A percentile compares a stretch with the other conserved stretches of the same genome.
Conservation (phyloP, 2,329 filamentous ascomycete species). For the Neoscytalidium dimidiatum region DNA sequence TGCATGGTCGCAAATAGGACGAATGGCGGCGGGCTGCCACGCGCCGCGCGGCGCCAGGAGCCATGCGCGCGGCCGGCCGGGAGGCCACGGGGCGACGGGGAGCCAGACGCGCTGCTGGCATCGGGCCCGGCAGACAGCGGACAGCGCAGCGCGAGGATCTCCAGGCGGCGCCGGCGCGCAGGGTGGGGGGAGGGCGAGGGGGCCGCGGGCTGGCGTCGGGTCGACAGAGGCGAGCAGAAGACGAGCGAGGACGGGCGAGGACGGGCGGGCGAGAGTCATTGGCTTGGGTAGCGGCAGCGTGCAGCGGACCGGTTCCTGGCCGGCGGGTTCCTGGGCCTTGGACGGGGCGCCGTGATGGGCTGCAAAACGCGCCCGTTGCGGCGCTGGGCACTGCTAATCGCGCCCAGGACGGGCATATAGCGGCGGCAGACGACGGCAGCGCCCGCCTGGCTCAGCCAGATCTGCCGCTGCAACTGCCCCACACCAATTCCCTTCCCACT, state of each 20-base stretch:
- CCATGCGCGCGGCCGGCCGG: background rate
- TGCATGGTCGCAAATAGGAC: no score
- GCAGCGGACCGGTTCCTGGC: background rate
- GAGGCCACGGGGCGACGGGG: background rate
- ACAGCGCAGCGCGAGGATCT: no score
- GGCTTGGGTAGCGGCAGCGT: background rate
- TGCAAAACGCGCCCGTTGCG: background rate
- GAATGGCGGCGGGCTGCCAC: no score
- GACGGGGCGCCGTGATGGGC: background rate
- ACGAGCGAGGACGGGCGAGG: no score
- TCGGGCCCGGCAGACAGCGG: background rate
- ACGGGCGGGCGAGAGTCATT: background rate
- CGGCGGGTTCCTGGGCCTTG: background rate
- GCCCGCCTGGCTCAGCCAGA: slow-evolving; percentile 11
- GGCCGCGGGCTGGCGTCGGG: background rate
- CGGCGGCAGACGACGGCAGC: slow-evolving; percentile 8
- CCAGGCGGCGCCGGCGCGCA: no score
- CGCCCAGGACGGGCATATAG: background rate
- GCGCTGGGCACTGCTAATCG: background rate
- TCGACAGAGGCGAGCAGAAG: no score
- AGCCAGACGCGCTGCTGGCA: background rate
- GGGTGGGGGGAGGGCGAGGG: background rate
- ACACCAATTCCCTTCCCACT: no score
- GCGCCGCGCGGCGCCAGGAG: no score
- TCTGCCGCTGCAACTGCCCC: no score